Conservation (phyloP, 2,329 filamentous ascomycete species). For the Thielaviopsis punctulata region DNA sequence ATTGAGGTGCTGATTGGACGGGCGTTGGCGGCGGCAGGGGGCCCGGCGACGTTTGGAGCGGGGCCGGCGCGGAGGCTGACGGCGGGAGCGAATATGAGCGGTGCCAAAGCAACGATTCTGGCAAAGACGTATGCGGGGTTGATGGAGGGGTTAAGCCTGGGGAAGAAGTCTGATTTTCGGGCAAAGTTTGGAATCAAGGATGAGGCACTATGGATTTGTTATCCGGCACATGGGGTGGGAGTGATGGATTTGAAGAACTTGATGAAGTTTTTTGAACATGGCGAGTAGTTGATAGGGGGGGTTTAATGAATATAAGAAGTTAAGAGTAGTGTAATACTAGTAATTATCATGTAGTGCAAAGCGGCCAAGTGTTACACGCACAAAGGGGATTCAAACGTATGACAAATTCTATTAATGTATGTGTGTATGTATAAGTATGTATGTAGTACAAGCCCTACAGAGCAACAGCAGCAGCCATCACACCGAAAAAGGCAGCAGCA, state of each 20-base stretch:
- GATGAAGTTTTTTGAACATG: slow-evolving; percentile 76
- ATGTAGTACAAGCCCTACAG: no score
- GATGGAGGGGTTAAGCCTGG: slow-evolving; percentile 64
- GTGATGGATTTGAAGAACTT: slow-evolving; percentile 71
- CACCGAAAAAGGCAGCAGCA: neutral
- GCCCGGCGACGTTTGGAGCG: slow-evolving; percentile 66
- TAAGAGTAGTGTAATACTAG: neutral
- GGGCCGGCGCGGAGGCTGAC: slow-evolving; percentile 60
- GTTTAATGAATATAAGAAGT: neutral
- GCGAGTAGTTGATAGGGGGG: slow-evolving; percentile 17
- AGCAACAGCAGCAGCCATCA: slow-evolving; percentile 2
- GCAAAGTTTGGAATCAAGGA: slow-evolving; percentile 77
- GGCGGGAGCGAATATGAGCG: slow-evolving; percentile 66
- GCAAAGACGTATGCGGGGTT: slow-evolving; percentile 69
- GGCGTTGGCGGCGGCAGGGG: slow-evolving; percentile 35
- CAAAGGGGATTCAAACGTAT: no score
- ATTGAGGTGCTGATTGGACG: slow-evolving; percentile 71
- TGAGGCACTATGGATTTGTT: slow-evolving; percentile 78
- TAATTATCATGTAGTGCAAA: neutral
- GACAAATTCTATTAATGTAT: no score
- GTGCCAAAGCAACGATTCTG: slow-evolving; percentile 64
- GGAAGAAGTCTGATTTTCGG: slow-evolving; percentile 74
- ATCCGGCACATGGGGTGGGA: slow-evolving; percentile 71
- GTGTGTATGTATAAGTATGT: no score
- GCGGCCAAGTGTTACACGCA: no score